A percentile compares a stretch with the other conserved stretches of the same genome.
phyloP scores from a whole-genome alignment of 768 basidiomycete species.

The Pleurotus ostreatus region DNA sequence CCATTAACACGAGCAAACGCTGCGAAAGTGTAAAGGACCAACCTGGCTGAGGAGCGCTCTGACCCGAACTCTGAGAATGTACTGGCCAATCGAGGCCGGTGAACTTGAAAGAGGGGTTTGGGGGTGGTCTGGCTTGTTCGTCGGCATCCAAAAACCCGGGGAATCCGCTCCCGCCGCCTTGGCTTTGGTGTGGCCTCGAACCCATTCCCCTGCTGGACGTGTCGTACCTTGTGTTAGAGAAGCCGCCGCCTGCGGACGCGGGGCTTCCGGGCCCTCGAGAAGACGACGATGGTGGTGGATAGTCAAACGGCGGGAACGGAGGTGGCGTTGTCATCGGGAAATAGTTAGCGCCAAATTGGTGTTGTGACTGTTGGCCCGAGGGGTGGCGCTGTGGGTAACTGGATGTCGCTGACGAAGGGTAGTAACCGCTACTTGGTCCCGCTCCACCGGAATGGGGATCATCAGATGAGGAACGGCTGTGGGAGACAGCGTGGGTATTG shows the following conservation, averaged over 20 bases:
- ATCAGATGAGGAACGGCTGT: conserved; percentile 24
- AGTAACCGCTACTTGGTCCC: conserved; percentile 8
- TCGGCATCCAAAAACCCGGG: not conserved
- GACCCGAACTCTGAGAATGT: not conserved
- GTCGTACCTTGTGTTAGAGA: not conserved
- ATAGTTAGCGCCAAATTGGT: conserved; percentile 20
- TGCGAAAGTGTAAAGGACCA: not conserved
- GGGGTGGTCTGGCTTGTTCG: not conserved
- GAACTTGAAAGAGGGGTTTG: not conserved
- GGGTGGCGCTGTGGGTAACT: conserved; percentile 7
- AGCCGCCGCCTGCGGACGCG: not conserved
- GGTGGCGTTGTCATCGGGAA: conserved; percentile 20
- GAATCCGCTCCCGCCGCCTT: not conserved
- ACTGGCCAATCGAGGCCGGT: not conserved
- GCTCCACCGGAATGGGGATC: conserved; percentile 12
- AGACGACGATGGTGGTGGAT: conserved; percentile 13
- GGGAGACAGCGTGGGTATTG: conserved; percentile 8
- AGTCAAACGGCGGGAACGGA: conserved; percentile 4
- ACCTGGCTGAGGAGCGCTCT: not conserved
- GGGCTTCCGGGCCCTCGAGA: conserved; percentile 9
- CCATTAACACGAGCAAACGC: not conserved
- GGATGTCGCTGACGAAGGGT: conserved; percentile 7
- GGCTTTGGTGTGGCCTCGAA: not conserved
- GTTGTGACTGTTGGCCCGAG: conserved; percentile 7
- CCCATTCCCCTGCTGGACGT: not conserved